phyloP scores from a whole-genome alignment of 1,284 basidiomycete genomes.

The Rhizopogon hawkerae region DNA sequence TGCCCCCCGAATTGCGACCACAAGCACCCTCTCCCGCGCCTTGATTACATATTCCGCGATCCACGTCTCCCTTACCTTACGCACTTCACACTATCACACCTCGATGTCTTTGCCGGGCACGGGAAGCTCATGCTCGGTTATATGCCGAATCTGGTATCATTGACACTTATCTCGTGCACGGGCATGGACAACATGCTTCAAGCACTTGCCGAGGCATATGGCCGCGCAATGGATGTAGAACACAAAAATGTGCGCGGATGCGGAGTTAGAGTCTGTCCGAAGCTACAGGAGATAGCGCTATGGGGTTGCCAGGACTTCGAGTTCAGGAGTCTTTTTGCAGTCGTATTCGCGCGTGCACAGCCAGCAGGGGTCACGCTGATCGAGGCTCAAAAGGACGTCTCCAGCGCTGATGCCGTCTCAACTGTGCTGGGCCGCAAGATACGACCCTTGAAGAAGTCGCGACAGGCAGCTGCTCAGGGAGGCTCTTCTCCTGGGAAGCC shows the following conservation, averaged over 20 bases:
- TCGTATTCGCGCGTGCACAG: constrained; percentile 33
- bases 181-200: constrained; percentile 21
- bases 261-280: constrained; percentile 38
- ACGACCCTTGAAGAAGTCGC: constrained; percentile 25
- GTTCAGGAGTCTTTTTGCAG: constrained; percentile 26
- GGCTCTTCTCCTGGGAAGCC: constrained; percentile 10
- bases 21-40: constrained; percentile 24
- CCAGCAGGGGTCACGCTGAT: constrained; percentile 2
- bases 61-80: constrained; percentile 32
- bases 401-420: constrained; percentile 20
- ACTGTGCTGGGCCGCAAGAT: constrained; percentile 26
- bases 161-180: constrained; percentile 29
- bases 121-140: constrained; percentile 30
- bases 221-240: constrained; percentile 7
- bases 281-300: constrained; percentile 39
- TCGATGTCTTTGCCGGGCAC: constrained; percentile 24
- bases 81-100: constrained; percentile 29
- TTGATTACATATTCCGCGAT: constrained; percentile 36
- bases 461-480: constrained; percentile 8
- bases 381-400: constrained; percentile 4
- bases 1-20: constrained; percentile 1
- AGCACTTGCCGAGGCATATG: constrained; percentile 26
- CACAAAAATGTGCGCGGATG: constrained; percentile 9
- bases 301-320: constrained; percentile 41
- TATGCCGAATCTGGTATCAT: constrained; percentile 30